Base-by-base conservation (phyloP, 2,329 filamentous ascomycete genomes). In the Trichophyton simii region DNA sequence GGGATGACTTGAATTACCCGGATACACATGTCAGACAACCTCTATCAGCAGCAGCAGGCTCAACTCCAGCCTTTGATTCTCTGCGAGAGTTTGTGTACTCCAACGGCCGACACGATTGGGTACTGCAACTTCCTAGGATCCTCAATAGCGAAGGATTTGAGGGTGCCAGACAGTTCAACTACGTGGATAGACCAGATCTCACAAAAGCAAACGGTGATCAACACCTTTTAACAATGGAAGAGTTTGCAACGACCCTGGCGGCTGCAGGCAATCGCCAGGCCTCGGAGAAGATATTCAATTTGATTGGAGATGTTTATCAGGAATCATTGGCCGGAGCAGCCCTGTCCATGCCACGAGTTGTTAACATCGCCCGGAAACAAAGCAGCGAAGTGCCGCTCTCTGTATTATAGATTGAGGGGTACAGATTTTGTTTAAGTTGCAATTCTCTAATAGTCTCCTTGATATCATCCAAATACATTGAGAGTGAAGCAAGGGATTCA, bases 81-180 rank as follows among this genome's bases (percentile, higher is more conserved):
- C 55, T 58, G 8, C 55, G 55, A 38, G 55, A 58, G 15, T 58
- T 58, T 25, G 55, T 58, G 9, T 58, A 58, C 34, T 58, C 55
- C 18, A 41, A 58, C 20, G 55, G 55, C 1, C 7, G 55, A 18
- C 55, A 58, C 28, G 55, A 58, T 20, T 58, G 55, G 55, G 55
- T 58, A 3, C 18, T 58, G 55, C n/a, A 58, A 11, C 55, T 58
- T 20, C 55, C 55, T 6, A 9, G 38, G 2, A 58, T 58, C n/a
- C 55, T 58, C 9, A 58, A 3, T n/a, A 41, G 55, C 18, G 31
- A 58, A 15, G 55, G 55, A 6, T 58, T 58, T 18, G 55, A 58
- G 22, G 31, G 20, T 18, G 55, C 55, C 13, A 58, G 31, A 13
- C 55, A 58, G n/a, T 58, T 20, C 34, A 25, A 58, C 28, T 58